Conservation (phyloP, 495 filamentous ascomycete genomes). For the Talaromyces trachyspermus region DNA sequence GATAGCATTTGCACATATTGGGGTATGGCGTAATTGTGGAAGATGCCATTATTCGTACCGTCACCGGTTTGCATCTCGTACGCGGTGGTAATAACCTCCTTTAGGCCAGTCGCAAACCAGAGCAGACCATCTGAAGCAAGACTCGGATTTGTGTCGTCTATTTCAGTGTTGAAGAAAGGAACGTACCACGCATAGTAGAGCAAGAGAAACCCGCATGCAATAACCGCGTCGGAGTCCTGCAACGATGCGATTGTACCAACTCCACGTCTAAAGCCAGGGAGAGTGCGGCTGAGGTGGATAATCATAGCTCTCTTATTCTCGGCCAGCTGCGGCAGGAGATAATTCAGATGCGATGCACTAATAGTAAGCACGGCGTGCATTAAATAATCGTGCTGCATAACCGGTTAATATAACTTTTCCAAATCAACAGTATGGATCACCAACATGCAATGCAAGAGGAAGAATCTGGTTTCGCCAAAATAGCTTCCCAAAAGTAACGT, state of each 20-base stretch:
- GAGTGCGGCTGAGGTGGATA: not conserved
- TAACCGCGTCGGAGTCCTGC: not conserved
- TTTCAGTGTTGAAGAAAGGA: slow-evolving; percentile 1
- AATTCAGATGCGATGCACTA: not conserved
- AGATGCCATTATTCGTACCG: not conserved
- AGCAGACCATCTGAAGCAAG: not conserved
- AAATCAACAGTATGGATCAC: not conserved
- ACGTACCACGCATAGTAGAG: slow-evolving; percentile 2
- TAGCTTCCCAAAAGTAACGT: not conserved
- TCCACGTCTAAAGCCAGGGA: not conserved
- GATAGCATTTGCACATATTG: not conserved
- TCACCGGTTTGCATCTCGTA: not conserved
- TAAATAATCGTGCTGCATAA: not conserved
- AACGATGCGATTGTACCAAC: not conserved
- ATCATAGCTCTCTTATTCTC: not conserved
- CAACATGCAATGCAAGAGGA: slow-evolving; percentile 3
- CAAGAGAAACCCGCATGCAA: slow-evolving; percentile 5
- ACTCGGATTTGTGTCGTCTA: not conserved
- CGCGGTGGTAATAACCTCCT: not conserved
- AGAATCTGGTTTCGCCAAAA: slow-evolving; percentile 3
- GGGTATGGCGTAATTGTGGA: not conserved
- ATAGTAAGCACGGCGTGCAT: slow-evolving; percentile 3
- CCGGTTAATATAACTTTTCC: not conserved
- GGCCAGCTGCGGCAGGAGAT: not conserved
- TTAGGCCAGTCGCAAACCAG: not conserved